Base-by-base conservation (phyloP, 305 asterid species). In the Solanum hybrid region DNA sequence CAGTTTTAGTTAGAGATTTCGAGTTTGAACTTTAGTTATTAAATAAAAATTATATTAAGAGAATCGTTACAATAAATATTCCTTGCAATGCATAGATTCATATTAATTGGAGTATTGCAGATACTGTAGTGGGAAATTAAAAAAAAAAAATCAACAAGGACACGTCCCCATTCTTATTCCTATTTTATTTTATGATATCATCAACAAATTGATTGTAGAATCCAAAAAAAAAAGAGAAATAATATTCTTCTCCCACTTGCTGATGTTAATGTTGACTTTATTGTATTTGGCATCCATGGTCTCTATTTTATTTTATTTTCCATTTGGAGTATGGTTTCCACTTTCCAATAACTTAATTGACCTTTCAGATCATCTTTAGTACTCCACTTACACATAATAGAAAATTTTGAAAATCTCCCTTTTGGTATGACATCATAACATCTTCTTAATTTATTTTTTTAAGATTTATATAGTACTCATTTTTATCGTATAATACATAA, bases 1-100 rank as follows among this genome's bases (percentile, higher is more conserved):
- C 2, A 0, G 9, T 66, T 0, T 66, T 22, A 66, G 0, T n/a
- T 9, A 66, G 1, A 22, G 0, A 22, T 66, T 66, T 66, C 0
- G 0, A n/a, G 0, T 66, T 3, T 22, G 1, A 66, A n/a, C 29
- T 27, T 27, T 27, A 27, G 29, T 27, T 27, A 27, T 27, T 27
- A 27, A 27, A 27, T 27, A 27, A 27, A 27, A 27, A 27, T 27
- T 27, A 27, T 27, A 27, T 27, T 27, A 27, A 27, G 29, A 27
- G 2, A 2, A 2, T 9, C 12, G 1, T 9, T 4, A 6, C 0
- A 1, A n/a, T 66, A 66, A 66, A 66, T 66, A 9, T 9, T 4
- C 14, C 26, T n/a, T n/a, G 29, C 1, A 10, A n/a, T 66, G 6
- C 7, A 10, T 66, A 10, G 12, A 22, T 10, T 66, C 3, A 5